Base-by-base conservation (phyloP, 176 grass and related monocot genomes). In the Saccharum spontaneum region DNA sequence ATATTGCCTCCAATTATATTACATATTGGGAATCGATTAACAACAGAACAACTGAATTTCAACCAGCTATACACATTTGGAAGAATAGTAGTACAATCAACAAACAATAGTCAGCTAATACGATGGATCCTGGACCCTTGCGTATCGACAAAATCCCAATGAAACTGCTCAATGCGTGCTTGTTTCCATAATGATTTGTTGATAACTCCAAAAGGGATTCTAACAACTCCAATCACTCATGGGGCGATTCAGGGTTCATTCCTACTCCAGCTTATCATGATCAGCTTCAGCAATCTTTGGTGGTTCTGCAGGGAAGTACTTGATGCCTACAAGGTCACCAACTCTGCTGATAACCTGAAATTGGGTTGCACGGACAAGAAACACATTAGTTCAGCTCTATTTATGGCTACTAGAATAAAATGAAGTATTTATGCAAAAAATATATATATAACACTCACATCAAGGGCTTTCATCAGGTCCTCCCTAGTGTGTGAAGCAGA, bases 271-370 rank as follows among this genome's bases (percentile, higher is more conserved):
- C 64, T 86, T 89, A 44, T 77, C 31, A 82, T 85, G 83, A 15
- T 31, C 39, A 39, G 50, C 64, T 63, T 85, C 78, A 7, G 70
- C 50, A 10, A 89, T 86, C 75, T 91, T 97, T 61, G 89, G 91
- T 39, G 89, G 87, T 31, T 97, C 92, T 28, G 28, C 77, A 0
- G 91, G 89, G 65, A 97, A 97, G 70, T 97, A 97, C 62, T 97
- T 97, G 87, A 93, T 91, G 46, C 87, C 91, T 7, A 93, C 85
- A 78, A 93, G 91, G 81, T 93, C 85, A 12, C 94, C 91, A 73
- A 97, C 94, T 82, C 90, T 90, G 71, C 94, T 97, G 71, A 97
- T 90, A 80, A 93, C 91, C 91, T 97, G 75, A 71, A 88, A 70
- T 30, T 37, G 6, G 2, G 55, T 82, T 59, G 71, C 69, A 67